Base-by-base conservation (phyloP, 345 rosid species). In the Salix dunnii region DNA sequence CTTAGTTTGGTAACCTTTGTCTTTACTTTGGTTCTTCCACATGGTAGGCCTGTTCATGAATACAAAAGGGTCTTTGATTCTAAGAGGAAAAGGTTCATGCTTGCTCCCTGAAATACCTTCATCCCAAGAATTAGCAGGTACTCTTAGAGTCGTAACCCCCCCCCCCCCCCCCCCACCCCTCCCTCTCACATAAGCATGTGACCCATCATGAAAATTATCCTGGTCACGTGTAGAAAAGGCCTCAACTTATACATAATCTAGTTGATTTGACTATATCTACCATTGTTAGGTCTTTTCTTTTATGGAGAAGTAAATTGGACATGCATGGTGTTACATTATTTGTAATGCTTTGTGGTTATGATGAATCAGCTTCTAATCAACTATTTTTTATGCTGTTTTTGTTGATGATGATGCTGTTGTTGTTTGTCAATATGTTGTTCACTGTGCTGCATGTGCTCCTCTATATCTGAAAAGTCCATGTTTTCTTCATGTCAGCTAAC, bases 401-500 rank as follows among this genome's bases (percentile, higher is more conserved):
- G 21, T n/a, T 58, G 3, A 2, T 10, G 43, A 11, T 40, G 43
- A 2, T 70, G 68, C 53, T 2, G 30, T 3, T 5, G 27, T 25
- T 53, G 16, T 17, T 12, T 36, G 16, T 68, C 58, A 12, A 33
- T 33, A 25, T 36, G 63, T 49, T 30, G 31, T 35, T 79, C 38
- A 0, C 51, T 2, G 3, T 49, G 43, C 21, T 67, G 33, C 23
- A 55, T 72, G 7, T 70, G 49, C 63, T 73, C 38, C 27, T 48
- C 20, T 21, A 28, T 28, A 70, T 70, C 63, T 25, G 18, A 72
- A 76, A 71, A 49, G 36, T 31, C 49, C 23, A 2, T 79, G 51
- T 81, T 23, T 82, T 65, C 11, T 53, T 74, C 33, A 63, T 79
- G 27, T 74, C 86, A 90, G 91, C 78, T 92, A 90, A 86, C 94